Evolutionary conservation across 2,329 filamentous ascomycete species (phyloP), one percentile per base, ranked within the genome.

Genomic region (Fusarium sterilihyphosum): DNA sequence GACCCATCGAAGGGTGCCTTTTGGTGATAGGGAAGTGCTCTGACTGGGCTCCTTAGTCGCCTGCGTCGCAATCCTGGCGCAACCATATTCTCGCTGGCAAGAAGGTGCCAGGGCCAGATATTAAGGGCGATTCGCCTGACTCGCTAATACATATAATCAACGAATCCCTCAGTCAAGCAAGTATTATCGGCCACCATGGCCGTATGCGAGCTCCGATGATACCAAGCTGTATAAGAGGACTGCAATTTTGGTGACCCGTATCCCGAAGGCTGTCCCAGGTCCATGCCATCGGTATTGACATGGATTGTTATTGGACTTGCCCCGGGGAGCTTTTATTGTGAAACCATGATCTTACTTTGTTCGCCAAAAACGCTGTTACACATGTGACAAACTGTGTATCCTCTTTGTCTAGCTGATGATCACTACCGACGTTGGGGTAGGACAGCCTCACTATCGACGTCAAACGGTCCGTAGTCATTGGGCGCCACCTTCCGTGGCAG

Each of bases 281-380:
- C 77, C 77, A 78, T 77, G 77, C 79, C 77, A 72, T 79, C 77
- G 77, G 77, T 78, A 79, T 63, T 74, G 68, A 57, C 58, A 73
- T 71, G 65, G 67, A 66, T 70, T 71, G 50, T 61, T 58, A 72
- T 69, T 69, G 69, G 70, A 61, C 52, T 70, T 70, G 52, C 61
- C 65, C 47, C 57, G 35, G 57, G 40, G 47, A 52, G 40, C 59
- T 56, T 53, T 67, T 63, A 67, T 61, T 70, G 52, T 73, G 62
- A 65, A 59, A 67, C 67, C 46, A 68, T 57, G 41, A 61, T 52
- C 61, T 57, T 69, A 31, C 33, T 50, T 71, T 65, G 43, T 54
- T 38, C 67, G 58, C 46, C 65, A 62, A 49, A 65, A 70, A 72
- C 63, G 61, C 64, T 62, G 74, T 73, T 54, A 69, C 61, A 57